Percentiles rank a stretch among this genome's conserved stretches.
These are phyloP conservation scores for Thielaviopsis ethacetica DNA, from an alignment of 2,329 filamentous ascomycete species.

Conservation along the genomic window DNA sequence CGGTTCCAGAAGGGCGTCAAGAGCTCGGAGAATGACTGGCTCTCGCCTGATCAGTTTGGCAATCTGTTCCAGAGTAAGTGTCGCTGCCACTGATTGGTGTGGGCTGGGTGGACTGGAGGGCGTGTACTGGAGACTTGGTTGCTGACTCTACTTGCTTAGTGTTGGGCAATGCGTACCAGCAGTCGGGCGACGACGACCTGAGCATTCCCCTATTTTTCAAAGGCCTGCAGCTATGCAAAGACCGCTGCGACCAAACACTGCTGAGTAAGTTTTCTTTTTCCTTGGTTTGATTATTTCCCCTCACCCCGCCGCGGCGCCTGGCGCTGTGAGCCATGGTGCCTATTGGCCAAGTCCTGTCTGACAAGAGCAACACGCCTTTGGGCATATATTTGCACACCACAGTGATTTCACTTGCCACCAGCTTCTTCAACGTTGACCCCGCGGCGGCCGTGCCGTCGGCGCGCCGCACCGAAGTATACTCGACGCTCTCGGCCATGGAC, in stretches of 20 bases:
- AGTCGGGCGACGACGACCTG: slow-evolving; percentile 3
- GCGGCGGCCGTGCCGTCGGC: background rate
- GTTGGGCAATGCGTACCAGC: slow-evolving; percentile 59
- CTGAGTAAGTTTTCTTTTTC: slow-evolving; percentile 57
- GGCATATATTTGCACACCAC: background rate
- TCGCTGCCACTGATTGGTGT: background rate
- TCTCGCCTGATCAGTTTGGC: slow-evolving; percentile 56
- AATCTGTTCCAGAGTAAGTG: slow-evolving; percentile 49
- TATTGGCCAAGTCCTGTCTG: background rate
- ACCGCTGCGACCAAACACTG: slow-evolving; percentile 60
- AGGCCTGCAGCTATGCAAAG: slow-evolving; percentile 51
- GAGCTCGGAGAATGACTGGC: slow-evolving; percentile 54
- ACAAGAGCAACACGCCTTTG: background rate
- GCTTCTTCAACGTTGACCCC: slow-evolving; percentile 10
- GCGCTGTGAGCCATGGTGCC: no score
- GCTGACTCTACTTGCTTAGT: slow-evolving; percentile 28
- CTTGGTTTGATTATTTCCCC: no score
- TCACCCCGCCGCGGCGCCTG: background rate
- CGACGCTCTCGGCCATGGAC: slow-evolving; percentile 6
- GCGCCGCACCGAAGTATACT: slow-evolving; percentile 3
- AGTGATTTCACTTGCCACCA: slow-evolving; percentile 10
- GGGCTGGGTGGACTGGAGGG: background rate
- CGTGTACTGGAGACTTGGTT: background rate
- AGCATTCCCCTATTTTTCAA: slow-evolving; percentile 68
- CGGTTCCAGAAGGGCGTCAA: slow-evolving; percentile 52